phyloP scores from a whole-genome alignment of 805 yeast species.

The Saccharomycopsis oosterbeekiorum region DNA sequence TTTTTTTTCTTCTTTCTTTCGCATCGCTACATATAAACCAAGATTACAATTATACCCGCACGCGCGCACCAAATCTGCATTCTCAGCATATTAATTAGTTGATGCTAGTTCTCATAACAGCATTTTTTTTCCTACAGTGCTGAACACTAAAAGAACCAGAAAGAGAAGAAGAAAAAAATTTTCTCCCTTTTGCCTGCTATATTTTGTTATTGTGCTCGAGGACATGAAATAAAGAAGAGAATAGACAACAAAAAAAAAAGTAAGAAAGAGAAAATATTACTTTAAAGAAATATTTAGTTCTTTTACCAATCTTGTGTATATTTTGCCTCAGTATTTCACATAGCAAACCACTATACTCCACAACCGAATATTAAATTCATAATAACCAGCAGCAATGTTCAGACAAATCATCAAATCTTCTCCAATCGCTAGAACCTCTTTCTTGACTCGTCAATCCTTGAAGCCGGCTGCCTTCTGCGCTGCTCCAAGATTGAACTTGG shows the following conservation, averaged over 20 bases:
- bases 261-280: neutral
- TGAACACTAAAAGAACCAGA: neutral
- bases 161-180: neutral
- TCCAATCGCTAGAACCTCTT: constrained; percentile 2
- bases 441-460: constrained; percentile 1
- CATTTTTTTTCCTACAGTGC: neutral
- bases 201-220: neutral
- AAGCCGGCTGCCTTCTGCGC: neutral
- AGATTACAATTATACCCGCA: neutral
- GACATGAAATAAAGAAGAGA: neutral
- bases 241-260: neutral
- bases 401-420: constrained; percentile 13
- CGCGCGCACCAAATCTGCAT: neutral
- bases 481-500: constrained; percentile 18
- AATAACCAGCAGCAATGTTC: constrained; percentile 5
- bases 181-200: neutral
- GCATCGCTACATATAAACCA: too few species aligned
- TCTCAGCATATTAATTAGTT: too few species aligned
- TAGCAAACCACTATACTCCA: neutral
- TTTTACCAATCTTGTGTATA: neutral
- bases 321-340: neutral
- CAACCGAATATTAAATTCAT: neutral
- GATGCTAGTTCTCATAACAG: neutral
- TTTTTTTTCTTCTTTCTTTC: too few species aligned
- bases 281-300: neutral